Evolutionary conservation across 2,329 filamentous ascomycete genomes (phyloP), one percentile per base, ranked within the genome.

Genomic region (Aspergillus flavus): DNA sequence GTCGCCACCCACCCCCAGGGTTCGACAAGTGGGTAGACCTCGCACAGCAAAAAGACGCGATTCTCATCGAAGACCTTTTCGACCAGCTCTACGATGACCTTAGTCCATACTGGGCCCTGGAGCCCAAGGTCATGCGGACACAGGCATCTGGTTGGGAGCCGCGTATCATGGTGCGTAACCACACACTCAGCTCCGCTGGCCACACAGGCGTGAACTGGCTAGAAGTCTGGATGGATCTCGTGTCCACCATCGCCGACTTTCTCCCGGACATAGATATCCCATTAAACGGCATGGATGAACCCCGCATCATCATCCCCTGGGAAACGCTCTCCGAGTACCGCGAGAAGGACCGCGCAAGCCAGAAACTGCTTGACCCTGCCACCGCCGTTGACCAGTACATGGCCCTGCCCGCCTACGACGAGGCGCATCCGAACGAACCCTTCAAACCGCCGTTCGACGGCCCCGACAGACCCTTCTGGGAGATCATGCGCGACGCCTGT

Each of bases 51-150:
- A 70, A 80, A 53, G 71, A 79, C 57, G 77, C 80, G 1, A 43
- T 84, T 34, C 73, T 85, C 1, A 72, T 85, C 6, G 83, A 85
- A 67, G 79, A 82, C 7, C 81, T 83, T 64, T 85, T 83, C 66
- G 82, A 85, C 63, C 81, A 81, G 63, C 82, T 85, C 11, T 83
- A 85, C 68, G 70, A 81, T 61, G 83, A 85, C 61, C 57, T 84
- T 30, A 75, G 72, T 32, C 82, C 83, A 0, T 84, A 83, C 65
- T 85, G 83, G 83, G 82, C 76, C 6, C 61, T 84, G 1, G 65
- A 76, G 4, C 74, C 83, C 4, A 71, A 71, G 45, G 70, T 78
- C 30, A 78, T 84, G 30, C 78, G 80, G 4, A 73, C 75, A 55
- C 76, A 79, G 60, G 79, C 81, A 3, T 74, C 71, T 45, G 73